Conservation (phyloP, 164 flowering plant species). For the Houttuynia cordata region DNA sequence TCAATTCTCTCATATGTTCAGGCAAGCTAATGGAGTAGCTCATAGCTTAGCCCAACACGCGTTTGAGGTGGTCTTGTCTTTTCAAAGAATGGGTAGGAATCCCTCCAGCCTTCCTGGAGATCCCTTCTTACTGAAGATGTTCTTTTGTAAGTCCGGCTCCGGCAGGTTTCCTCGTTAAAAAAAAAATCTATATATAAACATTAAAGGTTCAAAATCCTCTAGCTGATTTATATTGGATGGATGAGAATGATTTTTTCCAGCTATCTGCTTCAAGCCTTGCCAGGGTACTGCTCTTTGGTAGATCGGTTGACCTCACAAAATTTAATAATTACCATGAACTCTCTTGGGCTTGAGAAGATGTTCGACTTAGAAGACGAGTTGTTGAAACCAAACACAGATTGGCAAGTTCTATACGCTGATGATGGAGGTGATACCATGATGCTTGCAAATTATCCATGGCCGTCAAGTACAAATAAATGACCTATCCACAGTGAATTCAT, state of each 20-base stretch:
- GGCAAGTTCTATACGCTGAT: conserved; percentile 37
- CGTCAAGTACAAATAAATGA: conserved; percentile 18
- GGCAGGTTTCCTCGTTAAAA: too few relatives aligned
- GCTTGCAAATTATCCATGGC: conserved; percentile 48
- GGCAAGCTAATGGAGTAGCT: too few relatives aligned
- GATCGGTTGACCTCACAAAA: conserved; percentile 35
- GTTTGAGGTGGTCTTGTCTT: too few relatives aligned
- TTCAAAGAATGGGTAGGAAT: too few relatives aligned
- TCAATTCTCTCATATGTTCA: too few relatives aligned
- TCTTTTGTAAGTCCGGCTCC: too few relatives aligned
- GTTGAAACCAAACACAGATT: conserved; percentile 29
- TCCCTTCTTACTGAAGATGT: too few relatives aligned
- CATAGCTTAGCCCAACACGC: too few relatives aligned
- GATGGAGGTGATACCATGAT: conserved; percentile 37
- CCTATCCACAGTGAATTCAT: not conserved
- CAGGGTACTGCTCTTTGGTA: conserved; percentile 40
- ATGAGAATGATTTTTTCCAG: not conserved
- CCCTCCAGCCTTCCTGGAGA: too few relatives aligned
- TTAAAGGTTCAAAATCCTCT: not conserved
- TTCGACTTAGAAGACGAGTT: conserved; percentile 39
- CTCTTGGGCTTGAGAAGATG: conserved; percentile 36
- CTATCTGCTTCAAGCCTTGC: not conserved
- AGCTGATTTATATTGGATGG: not conserved
- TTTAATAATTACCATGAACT: conserved; percentile 43
- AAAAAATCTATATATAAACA: too few relatives aligned